These are phyloP conservation scores for Mycena galopus DNA, from an alignment of 768 basidiomycete species.

Conservation along the genomic window DNA sequence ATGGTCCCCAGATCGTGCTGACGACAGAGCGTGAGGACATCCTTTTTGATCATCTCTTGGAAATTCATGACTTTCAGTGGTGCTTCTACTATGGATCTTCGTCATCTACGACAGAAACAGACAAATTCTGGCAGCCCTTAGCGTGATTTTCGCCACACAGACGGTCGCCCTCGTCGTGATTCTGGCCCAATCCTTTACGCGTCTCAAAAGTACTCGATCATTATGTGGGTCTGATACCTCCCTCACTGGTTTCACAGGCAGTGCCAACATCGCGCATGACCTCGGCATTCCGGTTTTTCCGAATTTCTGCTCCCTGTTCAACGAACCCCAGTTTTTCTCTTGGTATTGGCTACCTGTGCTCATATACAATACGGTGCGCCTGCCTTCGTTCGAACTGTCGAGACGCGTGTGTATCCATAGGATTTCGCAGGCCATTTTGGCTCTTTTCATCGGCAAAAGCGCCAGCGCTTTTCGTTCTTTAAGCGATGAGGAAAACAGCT, in stretches of 20 bases:
- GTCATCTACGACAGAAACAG: conserved; percentile 44
- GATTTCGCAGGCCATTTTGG: conserved; percentile 37
- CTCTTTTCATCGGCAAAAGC: conserved; percentile 42
- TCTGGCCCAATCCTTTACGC: conserved; percentile 38
- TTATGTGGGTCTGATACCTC: not conserved
- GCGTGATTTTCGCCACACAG: conserved; percentile 35
- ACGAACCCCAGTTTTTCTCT: conserved; percentile 5
- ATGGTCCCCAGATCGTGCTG: conserved; percentile 17
- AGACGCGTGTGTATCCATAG: conserved; percentile 35
- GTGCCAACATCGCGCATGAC: not conserved
- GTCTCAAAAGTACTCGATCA: conserved; percentile 7
- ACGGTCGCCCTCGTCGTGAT: conserved; percentile 36
- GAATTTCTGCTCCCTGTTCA: not conserved
- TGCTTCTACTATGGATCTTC: conserved; percentile 47
- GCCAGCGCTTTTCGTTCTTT: conserved; percentile 21
- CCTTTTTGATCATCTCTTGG: not conserved
- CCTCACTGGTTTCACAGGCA: not conserved
- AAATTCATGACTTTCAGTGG: conserved; percentile 34
- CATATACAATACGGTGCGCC: conserved; percentile 19
- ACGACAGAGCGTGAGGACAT: conserved; percentile 19
- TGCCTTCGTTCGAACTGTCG: conserved; percentile 12
- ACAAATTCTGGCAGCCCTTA: conserved; percentile 35
- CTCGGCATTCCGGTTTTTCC: no score
- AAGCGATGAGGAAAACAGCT: not conserved
- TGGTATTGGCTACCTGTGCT: conserved; percentile 40